Percentiles rank a stretch among this genome's conserved stretches.
Evolutionary conservation across 495 filamentous ascomycete genomes (phyloP).

Genomic region (Evernia prunastri): DNA sequence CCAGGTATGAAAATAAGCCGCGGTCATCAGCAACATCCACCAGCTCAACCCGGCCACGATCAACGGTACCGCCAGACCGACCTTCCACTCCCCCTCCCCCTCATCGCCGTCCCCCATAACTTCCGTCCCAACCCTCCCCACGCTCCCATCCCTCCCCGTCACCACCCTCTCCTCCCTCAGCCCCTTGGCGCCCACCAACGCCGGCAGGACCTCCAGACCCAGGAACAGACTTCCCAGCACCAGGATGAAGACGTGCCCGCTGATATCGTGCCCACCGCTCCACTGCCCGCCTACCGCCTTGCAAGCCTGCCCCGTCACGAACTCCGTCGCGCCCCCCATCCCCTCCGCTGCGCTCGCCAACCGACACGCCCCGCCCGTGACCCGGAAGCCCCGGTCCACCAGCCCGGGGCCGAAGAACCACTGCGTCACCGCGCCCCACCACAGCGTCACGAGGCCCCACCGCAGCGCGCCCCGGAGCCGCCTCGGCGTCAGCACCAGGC

Average conservation of each 20-base stretch:
- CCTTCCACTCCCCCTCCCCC: constrained; percentile 43
- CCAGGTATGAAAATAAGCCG: constrained; percentile 97
- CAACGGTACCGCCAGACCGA: constrained; percentile 37
- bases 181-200: constrained; percentile 39
- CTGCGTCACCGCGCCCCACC: constrained; percentile 80
- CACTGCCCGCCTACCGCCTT: constrained; percentile 74
- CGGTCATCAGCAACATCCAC: constrained; percentile 82
- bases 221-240: constrained; percentile 74
- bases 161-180: constrained; percentile 50
- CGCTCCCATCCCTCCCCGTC: constrained; percentile 47
- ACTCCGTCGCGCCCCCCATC: constrained; percentile 33
- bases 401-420: constrained; percentile 92
- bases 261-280: constrained; percentile 88
- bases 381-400: constrained; percentile 75
- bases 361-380: constrained; percentile 78
- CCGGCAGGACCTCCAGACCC: constrained; percentile 68
- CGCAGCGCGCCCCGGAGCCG: constrained; percentile 50
- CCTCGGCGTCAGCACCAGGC: constrained; percentile 33
- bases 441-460: constrained; percentile 63
- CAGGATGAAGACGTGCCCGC: constrained; percentile 89
- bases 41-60: constrained; percentile 53
- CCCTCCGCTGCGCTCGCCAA: constrained; percentile 31
- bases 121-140: constrained; percentile 37
- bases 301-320: constrained; percentile 72
- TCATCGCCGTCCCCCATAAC: constrained; percentile 33